These are phyloP conservation scores for Kluyveromyces nonfermentans DNA, from an alignment of 805 yeast genomes.

Conservation along the genomic window DNA sequence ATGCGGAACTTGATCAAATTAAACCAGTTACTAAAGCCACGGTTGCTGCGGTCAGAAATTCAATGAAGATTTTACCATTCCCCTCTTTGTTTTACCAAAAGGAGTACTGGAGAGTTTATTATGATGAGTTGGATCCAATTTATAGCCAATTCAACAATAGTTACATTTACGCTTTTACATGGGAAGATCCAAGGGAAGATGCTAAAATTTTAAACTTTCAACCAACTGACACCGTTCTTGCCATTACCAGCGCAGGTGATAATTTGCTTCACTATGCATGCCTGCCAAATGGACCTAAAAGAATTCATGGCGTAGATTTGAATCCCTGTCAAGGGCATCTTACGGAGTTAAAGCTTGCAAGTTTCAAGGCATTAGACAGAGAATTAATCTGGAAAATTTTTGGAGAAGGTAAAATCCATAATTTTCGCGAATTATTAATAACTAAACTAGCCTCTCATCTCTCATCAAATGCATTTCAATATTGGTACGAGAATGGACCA, in stretches of 20 bases:
- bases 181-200: conserved; percentile 88
- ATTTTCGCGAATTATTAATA: conserved; percentile 44
- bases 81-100: conserved; percentile 75
- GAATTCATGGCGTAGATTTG: conserved; percentile 77
- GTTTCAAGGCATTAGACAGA: conserved; percentile 46
- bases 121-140: conserved; percentile 58
- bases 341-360: conserved; percentile 68
- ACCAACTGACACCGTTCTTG: conserved; percentile 61
- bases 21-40: conserved; percentile 50
- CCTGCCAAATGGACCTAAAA: conserved; percentile 60
- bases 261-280: conserved; percentile 67
- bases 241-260: conserved; percentile 84
- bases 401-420: conserved; percentile 60
- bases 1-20: conserved; percentile 13
- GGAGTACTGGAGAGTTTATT: conserved; percentile 72
- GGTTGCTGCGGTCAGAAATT: conserved; percentile 61
- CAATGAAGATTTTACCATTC: conserved; percentile 58
- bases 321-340: conserved; percentile 79
- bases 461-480: conserved; percentile 75
- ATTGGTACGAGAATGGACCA: conserved; percentile 60
- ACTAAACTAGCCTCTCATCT: conserved; percentile 54
- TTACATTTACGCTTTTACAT: conserved; percentile 79
- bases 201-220: conserved; percentile 51
- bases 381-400: conserved; percentile 65
- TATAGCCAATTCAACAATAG: conserved; percentile 68